phyloP scores from a whole-genome alignment of 345 rosid species.

The Erucastrum elatum region DNA sequence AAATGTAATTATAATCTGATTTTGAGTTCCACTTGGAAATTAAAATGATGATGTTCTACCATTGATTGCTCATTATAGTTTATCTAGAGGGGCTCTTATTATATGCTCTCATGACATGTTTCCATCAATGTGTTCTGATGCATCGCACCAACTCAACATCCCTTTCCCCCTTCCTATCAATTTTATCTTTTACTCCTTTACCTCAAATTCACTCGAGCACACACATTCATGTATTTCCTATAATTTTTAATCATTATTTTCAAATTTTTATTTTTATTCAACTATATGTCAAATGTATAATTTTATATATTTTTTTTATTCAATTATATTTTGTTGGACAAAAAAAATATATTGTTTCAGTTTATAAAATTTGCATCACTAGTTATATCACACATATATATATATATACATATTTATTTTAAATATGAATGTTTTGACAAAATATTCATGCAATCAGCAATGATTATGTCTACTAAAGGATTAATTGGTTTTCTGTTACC shows the following conservation, averaged over 20 bases:
- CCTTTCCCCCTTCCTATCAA: conserved; percentile 57
- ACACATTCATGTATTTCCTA: conserved; percentile 38
- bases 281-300: not conserved
- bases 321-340: too few relatives aligned
- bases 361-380: not conserved
- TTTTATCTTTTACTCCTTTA: conserved; percentile 42
- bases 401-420: not conserved
- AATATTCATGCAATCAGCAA: not conserved
- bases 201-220: not conserved
- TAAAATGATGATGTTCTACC: conserved; percentile 38
- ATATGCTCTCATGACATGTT: conserved; percentile 51
- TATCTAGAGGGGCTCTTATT: conserved; percentile 12
- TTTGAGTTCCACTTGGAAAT: conserved; percentile 30
- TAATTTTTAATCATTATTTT: conserved; percentile 53
- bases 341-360: too few relatives aligned
- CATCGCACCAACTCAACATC: conserved; percentile 64
- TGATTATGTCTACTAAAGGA: not conserved
- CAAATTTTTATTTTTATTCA: not conserved
- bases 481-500: not conserved
- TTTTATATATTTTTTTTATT: not conserved
- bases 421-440: not conserved
- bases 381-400: not conserved
- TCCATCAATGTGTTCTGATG: conserved; percentile 46
- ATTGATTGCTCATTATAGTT: conserved; percentile 32
- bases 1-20: not conserved